These are phyloP conservation scores for Pinus tabuliformis DNA, from an alignment of 75 land plant species.

Conservation along the genomic window DNA sequence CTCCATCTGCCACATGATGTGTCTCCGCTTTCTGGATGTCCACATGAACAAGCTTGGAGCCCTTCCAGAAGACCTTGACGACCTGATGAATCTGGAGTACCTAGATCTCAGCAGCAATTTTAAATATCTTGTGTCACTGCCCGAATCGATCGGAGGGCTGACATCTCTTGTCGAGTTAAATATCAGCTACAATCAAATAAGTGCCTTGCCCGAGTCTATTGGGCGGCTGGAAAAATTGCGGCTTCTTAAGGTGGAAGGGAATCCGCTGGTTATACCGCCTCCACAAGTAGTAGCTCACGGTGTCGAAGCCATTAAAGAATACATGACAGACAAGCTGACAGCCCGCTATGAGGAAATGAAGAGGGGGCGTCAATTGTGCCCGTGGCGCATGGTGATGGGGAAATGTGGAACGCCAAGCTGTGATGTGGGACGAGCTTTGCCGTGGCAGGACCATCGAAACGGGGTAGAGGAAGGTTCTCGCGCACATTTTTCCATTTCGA, in stretches of 20 bases:
- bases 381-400: not conserved
- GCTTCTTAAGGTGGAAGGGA: slow-evolving; percentile 63
- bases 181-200: slow-evolving; percentile 62
- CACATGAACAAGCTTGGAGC: slow-evolving; percentile 72
- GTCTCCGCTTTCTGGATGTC: slow-evolving; percentile 57
- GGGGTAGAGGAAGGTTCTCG: not conserved
- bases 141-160: slow-evolving; percentile 71
- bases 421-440: too few relatives aligned
- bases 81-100: slow-evolving; percentile 52
- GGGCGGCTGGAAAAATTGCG: slow-evolving; percentile 64
- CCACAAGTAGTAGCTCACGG: slow-evolving; percentile 56
- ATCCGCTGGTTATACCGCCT: slow-evolving; percentile 71
- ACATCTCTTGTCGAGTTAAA: slow-evolving; percentile 46
- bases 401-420: not conserved
- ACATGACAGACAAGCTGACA: slow-evolving; percentile 25
- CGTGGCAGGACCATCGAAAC: too few relatives aligned
- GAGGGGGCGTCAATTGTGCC: not conserved
- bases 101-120: slow-evolving; percentile 78
- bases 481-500: too few relatives aligned
- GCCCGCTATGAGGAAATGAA: not conserved
- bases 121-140: slow-evolving; percentile 41
- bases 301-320: slow-evolving; percentile 46
- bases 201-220: slow-evolving; percentile 49
- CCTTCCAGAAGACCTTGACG: slow-evolving; percentile 69
- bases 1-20: slow-evolving; percentile 60